Percentiles rank a stretch among this genome's conserved stretches.
These are phyloP conservation scores for Avena sativa DNA, from an alignment of 176 grass and related monocot species.

Conservation along the genomic window DNA sequence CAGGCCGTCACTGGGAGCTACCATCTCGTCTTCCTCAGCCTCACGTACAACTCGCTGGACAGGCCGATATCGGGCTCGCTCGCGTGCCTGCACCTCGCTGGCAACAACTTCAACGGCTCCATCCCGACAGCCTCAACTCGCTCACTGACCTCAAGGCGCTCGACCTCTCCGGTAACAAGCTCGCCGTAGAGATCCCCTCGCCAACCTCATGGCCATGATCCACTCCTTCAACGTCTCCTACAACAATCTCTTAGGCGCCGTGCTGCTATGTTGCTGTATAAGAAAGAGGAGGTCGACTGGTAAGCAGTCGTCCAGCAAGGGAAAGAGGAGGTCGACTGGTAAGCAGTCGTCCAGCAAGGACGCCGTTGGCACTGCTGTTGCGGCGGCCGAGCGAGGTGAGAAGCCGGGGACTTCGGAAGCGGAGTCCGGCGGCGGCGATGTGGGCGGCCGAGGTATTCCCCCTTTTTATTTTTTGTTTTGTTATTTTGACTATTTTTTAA, in stretches of 20 bases:
- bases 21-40: conserved; percentile 51
- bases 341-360: conserved; percentile 8
- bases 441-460: background rate
- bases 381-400: background rate
- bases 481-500: too few relatives aligned
- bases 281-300: background rate
- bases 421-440: conserved; percentile 33
- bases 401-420: conserved; percentile 7
- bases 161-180: conserved; percentile 55
- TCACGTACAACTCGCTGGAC: conserved; percentile 45
- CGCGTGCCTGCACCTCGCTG: conserved; percentile 31
- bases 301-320: background rate
- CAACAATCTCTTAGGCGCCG: conserved; percentile 60
- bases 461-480: too few relatives aligned
- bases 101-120: conserved; percentile 48
- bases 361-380: background rate
- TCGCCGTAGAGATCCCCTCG: conserved; percentile 54
- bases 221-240: conserved; percentile 59
- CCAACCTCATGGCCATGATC: conserved; percentile 52
- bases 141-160: conserved; percentile 55
- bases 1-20: conserved; percentile 35
- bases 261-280: conserved; percentile 21
- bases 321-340: background rate
- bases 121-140: conserved; percentile 49
- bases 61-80: conserved; percentile 38